These are phyloP conservation scores for Backusella psychrophila DNA, from an alignment of 192 early-diverging fungal species.

Conservation along the genomic window DNA sequence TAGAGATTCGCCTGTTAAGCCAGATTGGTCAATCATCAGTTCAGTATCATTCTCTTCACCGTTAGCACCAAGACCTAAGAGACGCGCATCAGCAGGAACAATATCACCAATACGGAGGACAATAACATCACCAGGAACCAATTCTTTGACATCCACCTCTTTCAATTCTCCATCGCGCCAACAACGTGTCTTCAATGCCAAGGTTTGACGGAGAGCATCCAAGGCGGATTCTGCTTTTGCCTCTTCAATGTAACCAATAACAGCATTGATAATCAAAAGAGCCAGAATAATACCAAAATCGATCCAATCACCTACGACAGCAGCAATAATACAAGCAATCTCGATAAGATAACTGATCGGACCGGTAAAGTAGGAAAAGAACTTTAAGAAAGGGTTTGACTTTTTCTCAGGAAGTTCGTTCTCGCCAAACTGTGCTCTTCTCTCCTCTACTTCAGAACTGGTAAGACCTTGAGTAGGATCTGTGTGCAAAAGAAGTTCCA, in stretches of 20 bases:
- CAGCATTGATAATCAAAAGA: slow-evolving; percentile 76
- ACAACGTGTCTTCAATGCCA: slow-evolving; percentile 78
- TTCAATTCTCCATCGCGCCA: slow-evolving; percentile 71
- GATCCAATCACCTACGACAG: slow-evolving; percentile 65
- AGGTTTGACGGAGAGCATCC: slow-evolving; percentile 88
- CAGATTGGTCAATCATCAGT: slow-evolving; percentile 90
- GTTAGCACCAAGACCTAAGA: slow-evolving; percentile 74
- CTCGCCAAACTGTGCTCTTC: slow-evolving; percentile 70
- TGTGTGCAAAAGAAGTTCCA: slow-evolving; percentile 77
- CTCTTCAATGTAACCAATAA: slow-evolving; percentile 90
- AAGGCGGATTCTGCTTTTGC: slow-evolving; percentile 87
- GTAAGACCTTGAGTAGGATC: slow-evolving; percentile 78
- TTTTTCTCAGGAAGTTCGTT: slow-evolving; percentile 86
- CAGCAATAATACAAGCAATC: slow-evolving; percentile 80
- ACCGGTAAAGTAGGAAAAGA: slow-evolving; percentile 86
- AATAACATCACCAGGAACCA: slow-evolving; percentile 92
- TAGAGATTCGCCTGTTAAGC: slow-evolving; percentile 92
- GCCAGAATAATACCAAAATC: slow-evolving; percentile 81
- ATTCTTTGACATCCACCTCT: slow-evolving; percentile 68
- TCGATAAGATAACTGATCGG: slow-evolving; percentile 90
- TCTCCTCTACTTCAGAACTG: slow-evolving; percentile 68
- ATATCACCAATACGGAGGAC: slow-evolving; percentile 93
- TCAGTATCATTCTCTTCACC: slow-evolving; percentile 76
- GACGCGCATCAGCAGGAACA: slow-evolving; percentile 86
- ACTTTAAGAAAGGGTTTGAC: slow-evolving; percentile 83